These are phyloP conservation scores for Pinus albicaulis DNA, from an alignment of 75 land plant species.

Conservation along the genomic window DNA sequence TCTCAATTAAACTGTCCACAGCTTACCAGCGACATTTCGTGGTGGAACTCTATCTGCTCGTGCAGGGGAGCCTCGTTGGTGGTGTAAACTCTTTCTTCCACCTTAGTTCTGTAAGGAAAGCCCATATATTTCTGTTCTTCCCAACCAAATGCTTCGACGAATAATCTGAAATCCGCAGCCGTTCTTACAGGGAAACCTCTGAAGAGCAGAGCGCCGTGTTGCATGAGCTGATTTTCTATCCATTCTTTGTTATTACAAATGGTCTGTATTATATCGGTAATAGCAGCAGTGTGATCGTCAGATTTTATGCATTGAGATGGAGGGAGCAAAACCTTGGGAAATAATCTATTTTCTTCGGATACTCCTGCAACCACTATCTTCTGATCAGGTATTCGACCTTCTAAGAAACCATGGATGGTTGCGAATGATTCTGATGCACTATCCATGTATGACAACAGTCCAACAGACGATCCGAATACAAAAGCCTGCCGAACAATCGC, in stretches of 20 bases:
- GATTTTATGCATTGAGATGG: neutral
- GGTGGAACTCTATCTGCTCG: conserved; percentile 15
- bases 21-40: conserved; percentile 13
- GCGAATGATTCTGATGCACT: too few species aligned
- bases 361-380: neutral
- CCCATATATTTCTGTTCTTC: conserved; percentile 15
- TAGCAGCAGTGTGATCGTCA: too few species aligned
- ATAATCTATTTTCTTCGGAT: neutral
- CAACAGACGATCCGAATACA: too few species aligned
- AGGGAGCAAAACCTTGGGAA: neutral
- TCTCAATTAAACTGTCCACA: too few species aligned
- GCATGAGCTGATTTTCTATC: conserved; percentile 1
- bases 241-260: neutral
- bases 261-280: neutral
- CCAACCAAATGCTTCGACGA: conserved; percentile 13
- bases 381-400: neutral
- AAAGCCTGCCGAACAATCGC: rapidly evolving
- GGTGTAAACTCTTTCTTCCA: conserved; percentile 17
- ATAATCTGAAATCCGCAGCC: conserved; percentile 10
- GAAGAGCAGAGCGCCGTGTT: conserved; percentile 11
- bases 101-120: neutral
- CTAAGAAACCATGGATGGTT: neutral
- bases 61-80: conserved; percentile 12
- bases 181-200: conserved; percentile 11
- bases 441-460: too few species aligned